Evolutionary conservation across 2,329 filamentous ascomycete species (phyloP).

Genomic region (Saccharata proteae): DNA sequence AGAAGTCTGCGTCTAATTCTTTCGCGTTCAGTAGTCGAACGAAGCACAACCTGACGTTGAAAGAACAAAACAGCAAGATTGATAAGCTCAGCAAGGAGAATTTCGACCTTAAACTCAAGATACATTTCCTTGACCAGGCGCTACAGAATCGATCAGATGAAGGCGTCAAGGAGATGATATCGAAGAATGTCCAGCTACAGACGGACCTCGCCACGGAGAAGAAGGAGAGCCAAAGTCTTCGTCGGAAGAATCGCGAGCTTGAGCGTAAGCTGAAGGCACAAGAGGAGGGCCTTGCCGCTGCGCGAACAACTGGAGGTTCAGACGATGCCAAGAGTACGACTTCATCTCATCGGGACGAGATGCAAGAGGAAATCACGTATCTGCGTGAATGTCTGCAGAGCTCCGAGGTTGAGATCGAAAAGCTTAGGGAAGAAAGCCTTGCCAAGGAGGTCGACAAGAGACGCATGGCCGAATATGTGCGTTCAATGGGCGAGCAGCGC

Average conservation of each 20-base stretch:
- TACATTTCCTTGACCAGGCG: slow-evolving; percentile 91
- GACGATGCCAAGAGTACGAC: slow-evolving; percentile 44
- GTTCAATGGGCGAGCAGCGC: slow-evolving; percentile 43
- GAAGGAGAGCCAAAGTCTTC: slow-evolving; percentile 77
- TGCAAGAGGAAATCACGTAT: slow-evolving; percentile 77
- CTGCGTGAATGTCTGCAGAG: slow-evolving; percentile 77
- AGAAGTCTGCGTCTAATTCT: slow-evolving; percentile 29
- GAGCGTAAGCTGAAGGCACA: slow-evolving; percentile 62
- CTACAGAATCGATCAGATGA: slow-evolving; percentile 90
- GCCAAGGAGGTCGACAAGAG: slow-evolving; percentile 75
- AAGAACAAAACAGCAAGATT: slow-evolving; percentile 95
- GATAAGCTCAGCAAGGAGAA: slow-evolving; percentile 96
- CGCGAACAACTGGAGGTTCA: slow-evolving; percentile 27
- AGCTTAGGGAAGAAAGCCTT: slow-evolving; percentile 64
- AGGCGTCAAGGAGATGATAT: slow-evolving; percentile 94
- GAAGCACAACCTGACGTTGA: slow-evolving; percentile 58
- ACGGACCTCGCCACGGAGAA: slow-evolving; percentile 80
- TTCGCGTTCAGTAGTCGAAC: slow-evolving; percentile 24
- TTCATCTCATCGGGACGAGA: slow-evolving; percentile 48
- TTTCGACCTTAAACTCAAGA: slow-evolving; percentile 91
- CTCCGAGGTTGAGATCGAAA: slow-evolving; percentile 72
- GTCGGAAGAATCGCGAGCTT: slow-evolving; percentile 71
- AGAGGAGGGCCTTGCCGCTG: slow-evolving; percentile 36
- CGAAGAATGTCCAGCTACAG: slow-evolving; percentile 90
- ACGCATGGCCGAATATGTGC: slow-evolving; percentile 71